Evolutionary conservation across 75 land plant genomes (phyloP).

Genomic region (Picea glauca): DNA sequence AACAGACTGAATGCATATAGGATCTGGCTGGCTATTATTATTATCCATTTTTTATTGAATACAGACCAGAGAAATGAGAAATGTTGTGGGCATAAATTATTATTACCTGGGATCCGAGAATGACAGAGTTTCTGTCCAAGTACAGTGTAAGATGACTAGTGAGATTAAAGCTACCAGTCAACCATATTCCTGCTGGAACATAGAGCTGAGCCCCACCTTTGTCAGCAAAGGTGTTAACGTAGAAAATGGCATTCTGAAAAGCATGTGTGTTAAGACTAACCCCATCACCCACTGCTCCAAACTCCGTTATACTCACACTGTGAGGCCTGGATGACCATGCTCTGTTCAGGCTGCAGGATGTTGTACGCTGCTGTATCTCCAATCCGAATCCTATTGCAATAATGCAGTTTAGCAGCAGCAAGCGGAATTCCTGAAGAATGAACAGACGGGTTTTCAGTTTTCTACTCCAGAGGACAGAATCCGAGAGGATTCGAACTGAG

Average conservation of each 20-base stretch:
- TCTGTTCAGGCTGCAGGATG: neutral
- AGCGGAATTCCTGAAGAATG: no score
- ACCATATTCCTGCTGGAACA: slow-evolving; percentile 85
- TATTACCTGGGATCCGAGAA: slow-evolving; percentile 68
- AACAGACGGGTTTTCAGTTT: no score
- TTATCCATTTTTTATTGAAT: no score
- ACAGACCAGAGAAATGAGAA: no score
- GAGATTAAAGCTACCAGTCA: slow-evolving; percentile 85
- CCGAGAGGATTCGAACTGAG: no score
- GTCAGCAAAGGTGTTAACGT: slow-evolving; percentile 68
- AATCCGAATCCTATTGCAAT: no score
- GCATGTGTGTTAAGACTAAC: slow-evolving; percentile 79
- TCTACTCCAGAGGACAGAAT: no score
- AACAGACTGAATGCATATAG: no score
- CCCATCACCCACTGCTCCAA: slow-evolving; percentile 96
- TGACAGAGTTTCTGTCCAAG: slow-evolving; percentile 62
- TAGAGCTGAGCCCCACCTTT: slow-evolving; percentile 93
- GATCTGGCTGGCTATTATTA: no score
- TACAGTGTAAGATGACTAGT: slow-evolving; percentile 92
- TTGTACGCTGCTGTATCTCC: no score
- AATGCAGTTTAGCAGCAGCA: no score
- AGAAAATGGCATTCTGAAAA: slow-evolving; percentile 88
- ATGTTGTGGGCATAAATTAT: no score
- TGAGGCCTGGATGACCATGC: slow-evolving; percentile 46
- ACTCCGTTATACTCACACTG: slow-evolving; percentile 76